Evolutionary conservation across 2,329 filamentous ascomycete genomes (phyloP), one percentile per base, ranked within the genome.

Genomic region (Aureobasidium sp.): DNA sequence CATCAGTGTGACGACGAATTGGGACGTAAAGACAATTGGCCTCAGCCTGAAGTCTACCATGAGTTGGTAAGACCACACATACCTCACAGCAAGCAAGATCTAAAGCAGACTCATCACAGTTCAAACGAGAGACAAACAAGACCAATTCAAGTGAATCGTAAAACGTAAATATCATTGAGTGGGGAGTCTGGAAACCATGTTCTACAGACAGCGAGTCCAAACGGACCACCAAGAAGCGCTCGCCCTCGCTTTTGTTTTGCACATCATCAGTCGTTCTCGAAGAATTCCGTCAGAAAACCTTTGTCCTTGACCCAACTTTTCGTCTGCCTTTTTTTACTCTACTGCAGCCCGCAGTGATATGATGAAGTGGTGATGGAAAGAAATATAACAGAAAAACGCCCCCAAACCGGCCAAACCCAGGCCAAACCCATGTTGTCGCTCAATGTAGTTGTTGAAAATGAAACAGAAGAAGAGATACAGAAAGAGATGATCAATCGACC

Each of bases 171-270:
- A 50, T 60, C 44, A 49, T 60, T 60, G 47, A 50, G 61, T 58
- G 61, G 52, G 61, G 52, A 57, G 47, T 62, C 61, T 62, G 60
- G 52, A 53, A 48, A 49, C 35, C 29, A 31, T 50, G 47, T 45
- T 61, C 48, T 61, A 61, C 60, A 61, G 60, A 61, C 50, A 61
- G 60, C 50, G 60, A 61, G 60, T 56, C 60, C 60, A 49, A 19
- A 61, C 35, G 49, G 33, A 56, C 49, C 33, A 48, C 49, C 60
- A 17, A 53, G 37, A 48, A 40, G 27, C 59, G 33, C 60, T 61
- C 60, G 60, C 60, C 60, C 49, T 61, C 33, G 42, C 60, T 61
- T 47, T 47, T 61, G 29, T 24, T 56, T 54, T 61, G 60, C 44
- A 61, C 47, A 53, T 45, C 58, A 19, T 61, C 61, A 57, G 49